A percentile compares a stretch with the other conserved stretches of the same genome.
Evolutionary conservation across 2,329 filamentous ascomycete genomes (phyloP).

Genomic region (Stemphylium beticola): DNA sequence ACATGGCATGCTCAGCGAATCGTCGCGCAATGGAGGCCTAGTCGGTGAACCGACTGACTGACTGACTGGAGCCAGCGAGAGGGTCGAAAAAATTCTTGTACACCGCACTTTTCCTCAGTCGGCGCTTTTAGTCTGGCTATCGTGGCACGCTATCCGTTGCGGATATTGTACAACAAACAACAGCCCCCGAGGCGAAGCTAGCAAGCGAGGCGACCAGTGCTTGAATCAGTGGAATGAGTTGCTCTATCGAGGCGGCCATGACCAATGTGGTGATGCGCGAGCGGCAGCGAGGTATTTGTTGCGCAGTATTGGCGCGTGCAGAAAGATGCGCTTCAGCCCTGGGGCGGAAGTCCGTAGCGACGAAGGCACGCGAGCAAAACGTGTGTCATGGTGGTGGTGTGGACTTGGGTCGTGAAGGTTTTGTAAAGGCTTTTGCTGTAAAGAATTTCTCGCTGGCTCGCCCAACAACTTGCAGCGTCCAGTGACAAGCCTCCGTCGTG

Average conservation of each 20-base stretch:
- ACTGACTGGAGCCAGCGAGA: conserved; percentile 12
- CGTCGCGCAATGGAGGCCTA: conserved; percentile 15
- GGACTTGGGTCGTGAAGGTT: not conserved
- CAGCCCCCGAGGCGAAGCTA: too few species aligned
- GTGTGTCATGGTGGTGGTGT: not conserved
- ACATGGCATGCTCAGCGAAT: conserved; percentile 31
- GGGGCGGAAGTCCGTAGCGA: not conserved
- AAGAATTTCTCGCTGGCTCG: not conserved
- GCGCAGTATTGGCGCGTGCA: conserved; percentile 19
- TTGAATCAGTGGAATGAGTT: conserved; percentile 5
- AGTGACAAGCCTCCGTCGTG: not conserved
- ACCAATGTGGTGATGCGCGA: conserved; percentile 25
- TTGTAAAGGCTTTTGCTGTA: conserved; percentile 12
- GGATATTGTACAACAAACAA: conserved; percentile 9
- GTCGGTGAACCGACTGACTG: not conserved
- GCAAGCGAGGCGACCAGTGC: not conserved
- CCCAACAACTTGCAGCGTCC: conserved; percentile 6
- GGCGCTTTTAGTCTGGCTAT: not conserved
- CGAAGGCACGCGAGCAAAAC: not conserved
- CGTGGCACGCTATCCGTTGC: conserved; percentile 11
- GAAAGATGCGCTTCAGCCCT: too few species aligned
- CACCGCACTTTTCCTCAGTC: not conserved
- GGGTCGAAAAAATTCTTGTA: not conserved
- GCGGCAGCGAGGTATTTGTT: conserved; percentile 5
- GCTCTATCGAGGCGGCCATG: conserved; percentile 7